These are phyloP conservation scores for Ephemerocybe angulata DNA, from an alignment of 768 basidiomycete species.

Conservation along the genomic window DNA sequence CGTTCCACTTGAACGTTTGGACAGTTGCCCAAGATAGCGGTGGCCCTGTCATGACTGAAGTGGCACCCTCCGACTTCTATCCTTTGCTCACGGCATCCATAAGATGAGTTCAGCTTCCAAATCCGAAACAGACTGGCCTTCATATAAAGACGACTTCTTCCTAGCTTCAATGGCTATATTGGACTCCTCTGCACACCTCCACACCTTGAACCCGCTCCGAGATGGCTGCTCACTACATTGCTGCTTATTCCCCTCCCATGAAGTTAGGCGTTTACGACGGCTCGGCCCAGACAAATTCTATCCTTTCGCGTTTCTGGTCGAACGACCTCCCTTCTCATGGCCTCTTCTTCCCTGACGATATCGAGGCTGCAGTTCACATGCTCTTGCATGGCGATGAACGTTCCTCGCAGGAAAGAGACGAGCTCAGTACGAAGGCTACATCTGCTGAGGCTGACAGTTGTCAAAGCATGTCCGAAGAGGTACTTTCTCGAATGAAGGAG, in stretches of 20 bases:
- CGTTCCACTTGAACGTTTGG: not conserved
- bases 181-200: no score
- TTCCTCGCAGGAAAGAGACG: not conserved
- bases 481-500: conserved; percentile 15
- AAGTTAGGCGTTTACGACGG: no score
- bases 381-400: not conserved
- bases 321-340: not conserved
- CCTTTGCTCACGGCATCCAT: no score
- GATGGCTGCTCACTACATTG: not conserved
- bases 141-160: no score
- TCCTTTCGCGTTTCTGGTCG: not conserved
- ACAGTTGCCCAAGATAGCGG: not conserved
- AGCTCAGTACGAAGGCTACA: not conserved
- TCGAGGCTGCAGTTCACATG: not conserved
- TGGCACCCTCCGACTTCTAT: no score
- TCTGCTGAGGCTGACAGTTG: not conserved
- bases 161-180: no score
- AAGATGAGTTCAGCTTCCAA: no score
- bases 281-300: not conserved
- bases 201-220: not conserved
- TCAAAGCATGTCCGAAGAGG: conserved; percentile 11
- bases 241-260: no score
- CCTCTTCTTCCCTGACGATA: not conserved
- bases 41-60: not conserved
- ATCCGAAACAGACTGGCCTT: no score